Base-by-base conservation (phyloP, 345 rosid genomes). In the Excoecaria agallocha region DNA sequence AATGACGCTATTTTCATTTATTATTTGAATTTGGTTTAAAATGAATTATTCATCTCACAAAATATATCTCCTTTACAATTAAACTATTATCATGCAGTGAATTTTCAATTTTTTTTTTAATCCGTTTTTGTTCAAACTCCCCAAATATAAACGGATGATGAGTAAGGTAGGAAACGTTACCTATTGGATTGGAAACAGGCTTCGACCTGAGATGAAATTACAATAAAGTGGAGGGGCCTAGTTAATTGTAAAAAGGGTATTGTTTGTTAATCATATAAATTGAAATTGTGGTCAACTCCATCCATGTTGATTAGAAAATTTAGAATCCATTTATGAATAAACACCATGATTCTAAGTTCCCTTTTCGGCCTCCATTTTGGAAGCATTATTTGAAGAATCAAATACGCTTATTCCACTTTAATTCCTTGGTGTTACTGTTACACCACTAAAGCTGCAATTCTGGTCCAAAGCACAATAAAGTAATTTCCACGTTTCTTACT, bases 331-430 rank as follows among this genome's bases (percentile, higher is more conserved):
- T 68, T 35, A 43, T 30, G 49, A 54, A 66, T 66, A 66, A 80
- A 70, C 89, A 77, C 69, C 41, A 77, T 84, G 39, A 74, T 84
- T 35, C 6, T 64, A 13, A 17, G 41, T 58, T 25, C 59, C 66
- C 82, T 80, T 80, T 82, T 41, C 71, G 81, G 78, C 78, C 76
- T 76, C 86, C 83, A 66, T 15, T 35, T 72, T 73, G 82, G 86
- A 60, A 68, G 78, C 83, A 82, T 37, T 38, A 52, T 76, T 77
- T 60, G n/a, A n/a, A 25, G 77, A 68, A 15, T 46, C 37, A 70
- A 77, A n/a, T n/a, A 30, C 8, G 0, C 3, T n/a, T 6, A 20
- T 5, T 37, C 54, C 41, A 4, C 20, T 43, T 43, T 43, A 43
- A 43, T 43, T 8, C 46, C 10, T 38, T 19, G 37, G 16, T 30